Evolutionary conservation across 1,284 basidiomycete genomes (phyloP).

Genomic region (Heterobasidion annosum): DNA sequence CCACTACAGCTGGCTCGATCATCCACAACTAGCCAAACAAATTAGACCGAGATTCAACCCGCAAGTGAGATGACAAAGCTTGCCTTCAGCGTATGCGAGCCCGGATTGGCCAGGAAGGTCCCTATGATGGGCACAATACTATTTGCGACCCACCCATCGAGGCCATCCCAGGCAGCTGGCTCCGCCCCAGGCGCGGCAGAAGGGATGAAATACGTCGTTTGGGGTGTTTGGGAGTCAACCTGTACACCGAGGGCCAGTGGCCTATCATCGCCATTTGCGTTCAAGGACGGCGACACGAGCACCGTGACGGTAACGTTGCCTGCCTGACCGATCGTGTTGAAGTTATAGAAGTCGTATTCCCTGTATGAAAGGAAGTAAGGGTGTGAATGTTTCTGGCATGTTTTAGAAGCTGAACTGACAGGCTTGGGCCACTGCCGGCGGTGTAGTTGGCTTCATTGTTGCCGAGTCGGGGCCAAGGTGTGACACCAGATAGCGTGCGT

Average conservation of each 20-base stretch:
- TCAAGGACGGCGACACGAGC: constrained; percentile 52
- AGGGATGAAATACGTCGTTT: constrained; percentile 44
- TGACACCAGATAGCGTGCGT: constrained; percentile 49
- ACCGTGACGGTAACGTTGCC: constrained; percentile 39
- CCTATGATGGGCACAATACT: constrained; percentile 30
- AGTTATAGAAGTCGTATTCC: constrained; percentile 61
- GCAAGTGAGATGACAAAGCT: background rate
- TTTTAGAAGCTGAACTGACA: constrained; percentile 28
- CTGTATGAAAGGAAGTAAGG: constrained; percentile 16
- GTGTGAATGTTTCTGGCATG: background rate
- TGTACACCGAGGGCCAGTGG: constrained; percentile 50
- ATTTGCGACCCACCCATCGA: constrained; percentile 48
- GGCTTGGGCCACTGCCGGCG: constrained; percentile 49
- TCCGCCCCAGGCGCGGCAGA: constrained; percentile 36
- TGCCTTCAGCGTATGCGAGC: constrained; percentile 51
- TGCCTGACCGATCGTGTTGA: constrained; percentile 34
- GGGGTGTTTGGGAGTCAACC: constrained; percentile 36
- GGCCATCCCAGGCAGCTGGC: constrained; percentile 44
- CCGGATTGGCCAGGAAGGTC: constrained; percentile 33
- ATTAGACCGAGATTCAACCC: background rate
- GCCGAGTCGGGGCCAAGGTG: constrained; percentile 47
- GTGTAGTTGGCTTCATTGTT: constrained; percentile 44
- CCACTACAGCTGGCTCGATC: constrained; percentile 51
- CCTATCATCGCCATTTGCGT: constrained; percentile 42
- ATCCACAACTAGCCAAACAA: constrained; percentile 34